phyloP scores from a whole-genome alignment of 371 early-diverging fungal genomes.

The Lichtheimia ornata region DNA sequence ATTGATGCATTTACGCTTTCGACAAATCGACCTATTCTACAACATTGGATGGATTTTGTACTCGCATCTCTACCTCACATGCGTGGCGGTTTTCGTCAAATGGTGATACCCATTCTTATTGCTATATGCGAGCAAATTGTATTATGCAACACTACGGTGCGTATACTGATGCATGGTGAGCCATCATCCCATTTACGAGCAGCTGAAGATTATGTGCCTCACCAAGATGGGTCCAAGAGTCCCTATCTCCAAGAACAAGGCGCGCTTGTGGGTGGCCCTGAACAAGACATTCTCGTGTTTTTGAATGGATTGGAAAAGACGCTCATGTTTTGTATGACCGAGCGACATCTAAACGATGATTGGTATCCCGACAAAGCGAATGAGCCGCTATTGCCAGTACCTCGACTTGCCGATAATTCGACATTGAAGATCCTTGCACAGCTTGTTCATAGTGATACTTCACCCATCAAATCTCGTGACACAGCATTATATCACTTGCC shows the following conservation, averaged over 20 bases:
- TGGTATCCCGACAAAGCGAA: constrained; percentile 30
- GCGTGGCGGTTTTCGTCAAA: constrained; percentile 58
- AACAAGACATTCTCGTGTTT: constrained; percentile 59
- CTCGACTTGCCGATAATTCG: constrained; percentile 28
- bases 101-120: constrained; percentile 65
- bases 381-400: constrained; percentile 9
- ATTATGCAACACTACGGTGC: constrained; percentile 41
- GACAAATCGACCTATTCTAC: constrained; percentile 67
- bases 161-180: constrained; percentile 37
- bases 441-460: constrained; percentile 19
- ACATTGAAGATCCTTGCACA: constrained; percentile 33
- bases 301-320: constrained; percentile 67
- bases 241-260: constrained; percentile 21
- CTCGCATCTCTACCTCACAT: constrained; percentile 63
- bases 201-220: neutral
- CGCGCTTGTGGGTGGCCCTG: constrained; percentile 31
- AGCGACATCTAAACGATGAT: constrained; percentile 38
- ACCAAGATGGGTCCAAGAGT: neutral
- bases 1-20: constrained; percentile 60
- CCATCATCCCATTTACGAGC: neutral
- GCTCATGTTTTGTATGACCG: constrained; percentile 62
- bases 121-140: constrained; percentile 66
- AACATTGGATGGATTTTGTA: constrained; percentile 80
- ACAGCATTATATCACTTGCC: constrained; percentile 55
- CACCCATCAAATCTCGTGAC: constrained; percentile 41